Base-by-base conservation (phyloP, 202 grass and related monocot genomes). In the Digitaria exilis region DNA sequence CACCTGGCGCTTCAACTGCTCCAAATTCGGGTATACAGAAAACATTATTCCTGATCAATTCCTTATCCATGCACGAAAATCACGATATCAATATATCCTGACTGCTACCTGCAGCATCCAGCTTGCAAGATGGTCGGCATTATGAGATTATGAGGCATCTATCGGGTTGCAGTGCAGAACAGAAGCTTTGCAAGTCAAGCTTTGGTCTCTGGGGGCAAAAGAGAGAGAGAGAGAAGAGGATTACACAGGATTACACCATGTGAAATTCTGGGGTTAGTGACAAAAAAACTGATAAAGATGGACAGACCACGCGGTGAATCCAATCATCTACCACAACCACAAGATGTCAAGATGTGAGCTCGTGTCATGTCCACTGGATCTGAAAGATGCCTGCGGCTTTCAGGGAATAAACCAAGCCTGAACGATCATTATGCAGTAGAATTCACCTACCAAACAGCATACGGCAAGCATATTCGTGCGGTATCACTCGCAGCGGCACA, bases 401-500 rank as follows among this genome's bases (percentile, higher is more conserved):
- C 28, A 51, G 44, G 54, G 82, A 85, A 77, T 77, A 89, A 85
- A 89, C 77, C 64, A 41, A 42, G 21, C 42, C 21, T 61, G 5
- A 68, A 54, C 30, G 41, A 73, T 71, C 31, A n/a, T 55, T 21
- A 8, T 29, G 31, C 51, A 54, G 13, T 32, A 21, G 21, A 78
- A 26, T 68, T 73, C 49, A 90, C 73, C 73, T 45, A 78, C 65
- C 62, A 45, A 65, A 30, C 1, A 50, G 67, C 42, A 90, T 79
- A 59, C 68, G 32, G 43, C 46, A 66, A 79, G 79, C 84, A 90
- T 86, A 90, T 90, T 86, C 88, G 19, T 21, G 4, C n/a, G 69
- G 22, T 16, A 25, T 14, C 73, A 49, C 46, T 25, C 32, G 5
- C 41, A 21, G 9, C 39, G 31, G 48, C 54, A 49, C 73, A 69